phyloP scores from a whole-genome alignment of 257 asterid species.

The Buddleja alternifolia region DNA sequence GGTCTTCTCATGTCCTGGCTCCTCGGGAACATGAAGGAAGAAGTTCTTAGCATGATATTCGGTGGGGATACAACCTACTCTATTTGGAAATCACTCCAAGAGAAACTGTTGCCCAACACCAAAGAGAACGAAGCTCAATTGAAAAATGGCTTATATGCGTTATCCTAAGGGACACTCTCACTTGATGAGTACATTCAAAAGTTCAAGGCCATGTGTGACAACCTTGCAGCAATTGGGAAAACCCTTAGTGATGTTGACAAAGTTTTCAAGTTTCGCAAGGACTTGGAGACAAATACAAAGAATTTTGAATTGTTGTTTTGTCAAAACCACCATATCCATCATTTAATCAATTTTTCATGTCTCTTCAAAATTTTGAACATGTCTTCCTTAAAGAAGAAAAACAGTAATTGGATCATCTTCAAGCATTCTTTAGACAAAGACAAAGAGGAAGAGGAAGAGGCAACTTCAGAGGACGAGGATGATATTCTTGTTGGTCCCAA shows the following conservation, averaged over 20 bases:
- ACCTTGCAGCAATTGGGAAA: constrained; percentile 5
- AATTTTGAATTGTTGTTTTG: too few species aligned
- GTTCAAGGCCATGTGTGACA: background rate
- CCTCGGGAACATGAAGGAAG: constrained; percentile 7
- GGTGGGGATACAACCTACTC: constrained; percentile 1
- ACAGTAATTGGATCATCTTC: background rate
- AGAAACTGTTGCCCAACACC: background rate
- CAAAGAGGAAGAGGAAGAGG: constrained; percentile 9
- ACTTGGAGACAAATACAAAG: too few species aligned
- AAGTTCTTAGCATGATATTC: background rate
- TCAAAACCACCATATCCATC: too few species aligned
- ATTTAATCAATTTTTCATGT: too few species aligned
- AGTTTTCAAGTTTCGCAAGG: background rate
- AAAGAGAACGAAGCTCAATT: background rate
- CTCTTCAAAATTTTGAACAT: too few species aligned
- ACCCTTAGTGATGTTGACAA: background rate
- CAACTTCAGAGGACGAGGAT: too few species aligned
- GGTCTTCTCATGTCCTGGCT: constrained; percentile 6
- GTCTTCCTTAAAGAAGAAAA: too few species aligned
- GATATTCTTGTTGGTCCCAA: too few species aligned
- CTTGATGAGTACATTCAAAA: background rate
- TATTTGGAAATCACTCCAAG: background rate
- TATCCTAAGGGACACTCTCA: background rate
- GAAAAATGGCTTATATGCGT: background rate
- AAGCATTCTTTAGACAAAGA: background rate